These are phyloP conservation scores for Nymphaea colorata DNA, from an alignment of 164 flowering plant genomes.

Conservation along the genomic window DNA sequence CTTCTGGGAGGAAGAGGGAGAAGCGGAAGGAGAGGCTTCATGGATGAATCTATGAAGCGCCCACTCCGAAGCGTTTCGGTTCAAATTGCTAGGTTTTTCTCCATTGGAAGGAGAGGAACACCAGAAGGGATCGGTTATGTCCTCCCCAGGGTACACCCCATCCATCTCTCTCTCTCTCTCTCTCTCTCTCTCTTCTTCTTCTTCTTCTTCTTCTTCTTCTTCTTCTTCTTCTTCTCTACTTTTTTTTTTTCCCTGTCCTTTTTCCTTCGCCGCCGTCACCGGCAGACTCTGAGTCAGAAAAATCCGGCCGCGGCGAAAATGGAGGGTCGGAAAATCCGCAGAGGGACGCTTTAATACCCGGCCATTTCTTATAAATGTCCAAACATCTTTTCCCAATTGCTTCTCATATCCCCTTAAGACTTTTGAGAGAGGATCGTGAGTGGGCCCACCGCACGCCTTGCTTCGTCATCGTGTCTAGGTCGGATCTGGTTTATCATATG, in stretches of 20 bases:
- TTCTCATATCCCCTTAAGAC: not conserved
- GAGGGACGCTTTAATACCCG: not conserved
- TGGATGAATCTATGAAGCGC: constrained; percentile 70
- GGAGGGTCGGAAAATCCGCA: not conserved
- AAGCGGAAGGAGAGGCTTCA: constrained; percentile 23
- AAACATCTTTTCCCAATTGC: not conserved
- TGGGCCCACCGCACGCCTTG: not conserved
- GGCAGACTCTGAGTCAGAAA: not conserved
- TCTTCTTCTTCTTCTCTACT: not conserved
- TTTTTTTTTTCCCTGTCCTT: not conserved
- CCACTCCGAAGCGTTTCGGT: constrained; percentile 91
- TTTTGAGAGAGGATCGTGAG: not conserved
- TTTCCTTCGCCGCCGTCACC: not conserved
- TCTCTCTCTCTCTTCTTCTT: not conserved
- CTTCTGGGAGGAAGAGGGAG: not conserved
- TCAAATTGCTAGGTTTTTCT: constrained; percentile 20
- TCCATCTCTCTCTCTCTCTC: constrained; percentile 32
- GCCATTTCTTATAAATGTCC: not conserved
- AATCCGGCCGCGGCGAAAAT: not conserved
- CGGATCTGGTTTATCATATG: not conserved
- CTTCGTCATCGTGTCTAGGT: not conserved
- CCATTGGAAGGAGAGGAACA: not conserved
- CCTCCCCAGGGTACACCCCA: constrained; percentile 55
- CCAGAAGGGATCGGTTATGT: constrained; percentile 55
- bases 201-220: not conserved